phyloP scores from a whole-genome alignment of 805 yeast species.

The Starmerella davenportii region DNA sequence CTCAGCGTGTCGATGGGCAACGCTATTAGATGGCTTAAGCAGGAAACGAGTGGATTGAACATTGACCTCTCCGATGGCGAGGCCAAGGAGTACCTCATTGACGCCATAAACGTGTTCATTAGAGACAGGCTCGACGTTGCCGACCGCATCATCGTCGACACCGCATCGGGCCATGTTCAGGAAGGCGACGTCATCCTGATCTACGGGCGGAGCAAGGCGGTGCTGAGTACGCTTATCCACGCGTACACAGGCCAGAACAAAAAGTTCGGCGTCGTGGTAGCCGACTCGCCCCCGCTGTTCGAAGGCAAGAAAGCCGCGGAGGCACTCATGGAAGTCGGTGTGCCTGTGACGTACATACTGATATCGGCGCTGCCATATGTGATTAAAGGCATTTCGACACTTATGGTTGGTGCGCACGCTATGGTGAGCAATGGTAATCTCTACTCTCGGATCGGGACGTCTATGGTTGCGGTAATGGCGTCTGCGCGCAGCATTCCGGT shows the following conservation, averaged over 20 bases:
- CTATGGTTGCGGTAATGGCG: constrained; percentile 81
- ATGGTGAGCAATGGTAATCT: constrained; percentile 88
- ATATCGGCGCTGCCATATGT: constrained; percentile 65
- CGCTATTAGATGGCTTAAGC: constrained; percentile 92
- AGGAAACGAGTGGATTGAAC: constrained; percentile 68
- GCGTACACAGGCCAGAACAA: constrained; percentile 40
- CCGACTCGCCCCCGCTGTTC: constrained; percentile 84
- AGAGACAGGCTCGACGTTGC: constrained; percentile 72
- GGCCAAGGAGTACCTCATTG: constrained; percentile 49
- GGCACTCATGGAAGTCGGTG: constrained; percentile 40
- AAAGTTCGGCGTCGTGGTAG: constrained; percentile 60
- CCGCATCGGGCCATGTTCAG: constrained; percentile 58
- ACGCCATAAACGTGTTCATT: constrained; percentile 60
- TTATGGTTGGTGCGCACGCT: constrained; percentile 90
- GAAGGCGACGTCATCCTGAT: constrained; percentile 69
- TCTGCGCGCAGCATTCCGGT: constrained; percentile 81
- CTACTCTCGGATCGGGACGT: constrained; percentile 88
- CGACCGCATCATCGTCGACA: constrained; percentile 62
- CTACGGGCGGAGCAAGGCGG: constrained; percentile 74
- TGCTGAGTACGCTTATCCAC: constrained; percentile 57
- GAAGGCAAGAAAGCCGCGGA: constrained; percentile 74
- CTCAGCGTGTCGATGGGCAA: constrained; percentile 90
- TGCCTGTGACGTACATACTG: constrained; percentile 61
- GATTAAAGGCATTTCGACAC: constrained; percentile 72
- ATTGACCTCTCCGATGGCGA: constrained; percentile 47